Base-by-base conservation (phyloP, 2,329 filamentous ascomycete genomes). In the Pseudocercospora fuligena region DNA sequence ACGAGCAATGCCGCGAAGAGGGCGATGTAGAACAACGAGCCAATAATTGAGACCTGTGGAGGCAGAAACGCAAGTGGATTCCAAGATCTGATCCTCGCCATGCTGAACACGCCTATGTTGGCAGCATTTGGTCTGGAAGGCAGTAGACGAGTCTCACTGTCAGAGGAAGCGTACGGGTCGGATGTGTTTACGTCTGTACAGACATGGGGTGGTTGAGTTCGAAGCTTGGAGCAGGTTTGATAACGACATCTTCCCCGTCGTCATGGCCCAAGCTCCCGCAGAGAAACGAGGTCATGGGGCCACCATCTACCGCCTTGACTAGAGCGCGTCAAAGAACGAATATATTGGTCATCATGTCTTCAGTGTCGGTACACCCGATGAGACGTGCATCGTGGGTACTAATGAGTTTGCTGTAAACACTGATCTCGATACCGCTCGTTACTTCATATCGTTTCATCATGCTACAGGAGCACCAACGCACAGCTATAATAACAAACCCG, bases 21-120 rank as follows among this genome's bases (percentile, higher is more conserved):
- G 63, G 90, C 91, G 64, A 95, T 83, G 80, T 98, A 98, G 66
- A 93, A 83, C 68, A 89, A 76, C 12, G 88, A 89, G 49, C 89
- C 90, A 83, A 94, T 90, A 77, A 97, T 84, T 40, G 92, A 94
- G 66, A 98, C 94, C 60, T 92, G 90, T 70, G 88, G 85, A 29
- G 92, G 91, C 68, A 88, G 88, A 80, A 98, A 99, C 67, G 89
- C 90, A 75, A 97, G 74, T 5, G 83, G 83, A 68, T 78, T 79
- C 65, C 72, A 76, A 16, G 74, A 77, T 58, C 59, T 23, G 23
- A 29, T 69, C 49, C 40, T 65, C 47, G 71, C 61, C 70, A 71
- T 57, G 16, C 49, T 43, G 40, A n/a, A 6, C 40, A n/a, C 4
- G 9, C 14, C 40, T 43, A 19, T 43, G 6, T 19, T 6, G 40